Evolutionary conservation across 2,329 filamentous ascomycete species (phyloP), one percentile per base, ranked within the genome.

Genomic region (Penicillium frequentans): DNA sequence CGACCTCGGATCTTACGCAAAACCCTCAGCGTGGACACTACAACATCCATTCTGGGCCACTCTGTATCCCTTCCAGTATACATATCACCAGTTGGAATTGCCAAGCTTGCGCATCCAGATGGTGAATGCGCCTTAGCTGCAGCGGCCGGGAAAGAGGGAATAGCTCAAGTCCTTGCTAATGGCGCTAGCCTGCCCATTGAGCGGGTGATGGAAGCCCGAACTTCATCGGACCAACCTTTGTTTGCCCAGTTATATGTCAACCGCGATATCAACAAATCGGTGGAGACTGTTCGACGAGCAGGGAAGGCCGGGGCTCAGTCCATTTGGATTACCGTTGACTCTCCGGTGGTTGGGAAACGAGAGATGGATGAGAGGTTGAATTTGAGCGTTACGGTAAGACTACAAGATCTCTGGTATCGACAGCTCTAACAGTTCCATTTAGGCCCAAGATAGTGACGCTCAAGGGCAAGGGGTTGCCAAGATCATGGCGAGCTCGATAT

Each of bases 1-100:
- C 73, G 80, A 5, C 81, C 81, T 4, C 74, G 81, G 11, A 71
- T 80, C 26, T 68, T 81, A 1, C 71, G 75, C 35, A 73, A 77
- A 42, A 72, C 80, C 24, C 68, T 66, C 0, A 59, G 57, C 1
- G 70, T 79, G 24, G 69, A 76, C 49, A 78, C 77, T 0, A 61
- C 59, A 14, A 71, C 72, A 1, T 61, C 52, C 0, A 70, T 77
- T 16, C 60, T 77, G 8, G 73, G 71, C 0, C 57, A 69, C 16
- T 31, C 58, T 23, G 70, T 70, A 9, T 68, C 70, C 3, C 63
- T 79, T 5, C 78, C 78, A 0, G 64, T 80, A 1, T 78, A 74
- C 45, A 72, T 79, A 31, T 76, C 76, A 1, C 71, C 77, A 0
- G 72, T 73, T 0, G 77, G 74, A 0, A 74, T 79, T 60, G 77